Conservation (phyloP, 2,329 filamentous ascomycete genomes). For the Colletotrichum sp. region DNA sequence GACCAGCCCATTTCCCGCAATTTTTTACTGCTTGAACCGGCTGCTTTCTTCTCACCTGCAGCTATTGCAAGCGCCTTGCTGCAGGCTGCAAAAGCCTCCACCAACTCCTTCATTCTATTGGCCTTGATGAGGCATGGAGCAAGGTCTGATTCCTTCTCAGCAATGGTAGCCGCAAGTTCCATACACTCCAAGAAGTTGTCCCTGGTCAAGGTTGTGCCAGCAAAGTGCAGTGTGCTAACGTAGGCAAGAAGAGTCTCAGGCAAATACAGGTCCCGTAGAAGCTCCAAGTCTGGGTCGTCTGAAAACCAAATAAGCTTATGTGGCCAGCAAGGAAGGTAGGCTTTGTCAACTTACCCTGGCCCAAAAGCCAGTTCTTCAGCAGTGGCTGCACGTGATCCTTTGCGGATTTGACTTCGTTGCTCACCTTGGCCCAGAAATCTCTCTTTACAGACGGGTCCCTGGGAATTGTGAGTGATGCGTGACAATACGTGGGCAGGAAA, state of each 20-base stretch:
- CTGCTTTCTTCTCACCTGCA: constrained; percentile 57
- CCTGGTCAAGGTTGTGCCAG: constrained; percentile 74
- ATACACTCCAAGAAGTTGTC: constrained; percentile 84
- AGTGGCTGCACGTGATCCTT: constrained; percentile 64
- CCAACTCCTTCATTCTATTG: constrained; percentile 75
- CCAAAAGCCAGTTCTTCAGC: constrained; percentile 68
- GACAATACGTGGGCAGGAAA: not conserved
- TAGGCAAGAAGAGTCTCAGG: constrained; percentile 88
- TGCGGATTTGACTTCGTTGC: constrained; percentile 56
- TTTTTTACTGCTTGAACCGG: constrained; percentile 60
- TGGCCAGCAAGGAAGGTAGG: not conserved
- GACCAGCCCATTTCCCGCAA: constrained; percentile 67
- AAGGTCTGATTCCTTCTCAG: constrained; percentile 72
- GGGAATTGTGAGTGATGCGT: constrained; percentile 28
- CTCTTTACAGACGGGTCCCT: constrained; percentile 42
- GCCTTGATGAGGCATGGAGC: constrained; percentile 67
- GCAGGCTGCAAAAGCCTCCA: constrained; percentile 76
- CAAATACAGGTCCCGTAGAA: constrained; percentile 78
- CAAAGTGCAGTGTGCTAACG: constrained; percentile 79
- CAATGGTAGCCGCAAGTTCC: constrained; percentile 80
- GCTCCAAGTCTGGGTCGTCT: constrained; percentile 55
- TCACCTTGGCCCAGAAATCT: constrained; percentile 60
- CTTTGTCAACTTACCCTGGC: constrained; percentile 53
- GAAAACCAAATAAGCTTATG: not conserved
- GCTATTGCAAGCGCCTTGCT: constrained; percentile 73